phyloP scores from a whole-genome alignment of 306 rosid species.

The Quercus rubra region DNA sequence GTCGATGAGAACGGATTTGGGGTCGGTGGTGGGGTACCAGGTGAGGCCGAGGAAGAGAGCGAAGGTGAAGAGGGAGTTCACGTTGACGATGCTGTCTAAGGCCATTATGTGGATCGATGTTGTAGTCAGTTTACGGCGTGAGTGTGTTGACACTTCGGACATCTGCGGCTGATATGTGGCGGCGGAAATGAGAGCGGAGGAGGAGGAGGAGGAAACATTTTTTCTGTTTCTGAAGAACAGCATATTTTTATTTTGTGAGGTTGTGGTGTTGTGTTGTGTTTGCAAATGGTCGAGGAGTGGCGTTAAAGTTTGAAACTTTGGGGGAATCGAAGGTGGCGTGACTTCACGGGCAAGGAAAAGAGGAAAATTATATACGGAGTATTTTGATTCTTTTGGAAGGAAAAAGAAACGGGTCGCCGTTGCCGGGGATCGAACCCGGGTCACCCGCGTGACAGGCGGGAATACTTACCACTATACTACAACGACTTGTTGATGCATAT shows the following conservation, averaged over 20 bases:
- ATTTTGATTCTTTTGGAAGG: not conserved
- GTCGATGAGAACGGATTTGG: constrained; percentile 34
- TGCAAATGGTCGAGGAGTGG: constrained; percentile 16
- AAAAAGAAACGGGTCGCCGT: constrained; percentile 12
- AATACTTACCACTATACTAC: constrained; percentile 58
- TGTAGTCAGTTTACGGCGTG: constrained; percentile 34
- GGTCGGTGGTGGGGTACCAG: constrained; percentile 47
- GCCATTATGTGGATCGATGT: constrained; percentile 81
- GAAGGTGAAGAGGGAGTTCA: constrained; percentile 78
- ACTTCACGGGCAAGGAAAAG: constrained; percentile 15
- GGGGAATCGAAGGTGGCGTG: constrained; percentile 9
- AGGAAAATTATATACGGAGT: not conserved
- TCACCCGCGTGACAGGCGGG: constrained; percentile 51
- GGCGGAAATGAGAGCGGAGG: not conserved
- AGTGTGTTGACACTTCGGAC: constrained; percentile 31
- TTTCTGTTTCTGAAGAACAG: not conserved
- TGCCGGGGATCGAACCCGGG: constrained; percentile 78
- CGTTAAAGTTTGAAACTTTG: constrained; percentile 23
- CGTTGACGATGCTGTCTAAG: constrained; percentile 77
- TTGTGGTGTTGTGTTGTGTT: constrained; percentile 7
- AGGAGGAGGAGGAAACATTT: not conserved
- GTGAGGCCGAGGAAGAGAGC: constrained; percentile 84
- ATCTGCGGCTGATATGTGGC: constrained; percentile 18
- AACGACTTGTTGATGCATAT: constrained; percentile 1
- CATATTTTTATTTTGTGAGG: not conserved